Conservation (phyloP, 305 asterid genomes). For the Fraxinus velutina region DNA sequence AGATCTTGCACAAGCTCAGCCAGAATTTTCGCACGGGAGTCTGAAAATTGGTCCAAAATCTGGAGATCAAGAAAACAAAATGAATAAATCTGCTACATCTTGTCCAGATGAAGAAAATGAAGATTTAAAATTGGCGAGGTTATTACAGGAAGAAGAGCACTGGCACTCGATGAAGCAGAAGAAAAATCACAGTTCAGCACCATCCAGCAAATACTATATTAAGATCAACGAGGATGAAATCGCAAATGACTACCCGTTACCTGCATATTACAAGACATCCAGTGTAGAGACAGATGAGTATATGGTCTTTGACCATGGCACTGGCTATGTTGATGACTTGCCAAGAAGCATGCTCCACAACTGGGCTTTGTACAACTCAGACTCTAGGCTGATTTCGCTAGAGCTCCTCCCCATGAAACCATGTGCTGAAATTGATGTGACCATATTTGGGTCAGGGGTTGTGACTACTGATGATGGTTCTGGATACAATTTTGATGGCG, state of each 20-base stretch:
- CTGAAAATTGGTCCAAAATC: slow-evolving; percentile 51
- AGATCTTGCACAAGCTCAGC: slow-evolving; percentile 36
- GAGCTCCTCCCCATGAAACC: slow-evolving; percentile 94
- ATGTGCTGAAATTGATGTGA: slow-evolving; percentile 84
- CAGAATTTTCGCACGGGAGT: slow-evolving; percentile 37
- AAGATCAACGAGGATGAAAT: slow-evolving; percentile 97
- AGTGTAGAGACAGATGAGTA: slow-evolving; percentile 83
- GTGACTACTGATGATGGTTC: slow-evolving; percentile 90
- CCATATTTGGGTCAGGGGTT: slow-evolving; percentile 85
- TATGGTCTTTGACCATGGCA: slow-evolving; percentile 66
- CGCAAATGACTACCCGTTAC: slow-evolving; percentile 91
- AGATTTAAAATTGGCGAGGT: slow-evolving; percentile 70
- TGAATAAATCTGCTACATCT: slow-evolving; percentile 28
- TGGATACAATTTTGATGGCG: slow-evolving; percentile 72
- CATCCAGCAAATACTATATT: slow-evolving; percentile 70
- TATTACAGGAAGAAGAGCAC: slow-evolving; percentile 75
- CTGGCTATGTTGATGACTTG: slow-evolving; percentile 55
- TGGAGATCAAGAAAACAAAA: slow-evolving; percentile 34
- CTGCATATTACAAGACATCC: slow-evolving; percentile 76
- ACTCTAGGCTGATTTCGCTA: slow-evolving; percentile 77
- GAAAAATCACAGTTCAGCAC: slow-evolving; percentile 47
- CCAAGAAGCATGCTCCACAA: slow-evolving; percentile 82
- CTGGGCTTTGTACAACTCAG: slow-evolving; percentile 93
- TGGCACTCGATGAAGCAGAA: slow-evolving; percentile 84
- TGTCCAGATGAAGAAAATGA: slow-evolving; percentile 56